Evolutionary conservation across 352 stramenopile genomes (phyloP).

Genomic region (Albugo candida): DNA sequence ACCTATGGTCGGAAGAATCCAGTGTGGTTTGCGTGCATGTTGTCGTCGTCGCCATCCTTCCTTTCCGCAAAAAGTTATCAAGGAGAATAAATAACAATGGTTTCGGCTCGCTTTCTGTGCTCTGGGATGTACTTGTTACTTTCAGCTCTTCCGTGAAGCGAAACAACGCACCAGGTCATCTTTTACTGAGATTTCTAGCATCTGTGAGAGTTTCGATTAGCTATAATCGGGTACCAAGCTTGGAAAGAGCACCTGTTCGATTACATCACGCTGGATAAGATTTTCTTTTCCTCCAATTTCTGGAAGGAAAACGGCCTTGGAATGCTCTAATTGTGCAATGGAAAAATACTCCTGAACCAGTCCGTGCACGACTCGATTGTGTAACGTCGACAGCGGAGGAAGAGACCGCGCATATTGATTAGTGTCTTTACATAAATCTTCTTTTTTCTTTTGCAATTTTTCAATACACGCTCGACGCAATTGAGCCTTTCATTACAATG

Average conservation of each 20-base stretch:
- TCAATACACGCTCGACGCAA: constrained; percentile 45
- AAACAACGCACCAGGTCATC: not conserved
- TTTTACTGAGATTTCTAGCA: not conserved
- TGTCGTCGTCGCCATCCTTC: constrained; percentile 20
- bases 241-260: not conserved
- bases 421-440: not conserved
- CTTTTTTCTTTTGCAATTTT: constrained; percentile 28
- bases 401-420: not conserved
- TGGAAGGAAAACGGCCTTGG: constrained; percentile 39
- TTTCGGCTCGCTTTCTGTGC: not conserved
- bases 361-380: constrained; percentile 32
- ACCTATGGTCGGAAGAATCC: constrained; percentile 43
- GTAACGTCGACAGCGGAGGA: not conserved
- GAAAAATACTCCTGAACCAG: constrained; percentile 37
- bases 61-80: constrained; percentile 15
- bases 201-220: not conserved
- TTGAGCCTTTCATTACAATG: constrained; percentile 20
- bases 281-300: constrained; percentile 33
- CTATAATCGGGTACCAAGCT: not conserved
- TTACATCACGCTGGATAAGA: constrained; percentile 1
- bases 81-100: constrained; percentile 19
- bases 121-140: not conserved
- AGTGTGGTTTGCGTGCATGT: constrained; percentile 30
- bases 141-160: not conserved
- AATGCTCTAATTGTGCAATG: constrained; percentile 29